Conservation (phyloP, 176 grass and related monocot species). For the Cenchrus purpureus region DNA sequence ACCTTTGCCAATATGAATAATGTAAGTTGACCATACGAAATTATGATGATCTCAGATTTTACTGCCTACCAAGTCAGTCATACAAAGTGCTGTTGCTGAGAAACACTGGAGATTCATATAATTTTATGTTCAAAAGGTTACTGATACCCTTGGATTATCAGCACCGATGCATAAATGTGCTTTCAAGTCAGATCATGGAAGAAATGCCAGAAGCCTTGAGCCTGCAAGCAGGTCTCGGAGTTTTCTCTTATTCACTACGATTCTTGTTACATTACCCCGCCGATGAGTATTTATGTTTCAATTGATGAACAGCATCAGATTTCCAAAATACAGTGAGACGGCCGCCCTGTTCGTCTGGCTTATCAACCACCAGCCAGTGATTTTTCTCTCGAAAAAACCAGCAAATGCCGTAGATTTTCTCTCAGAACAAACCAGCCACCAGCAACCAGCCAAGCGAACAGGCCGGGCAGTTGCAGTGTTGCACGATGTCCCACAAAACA, state of each 20-base stretch:
- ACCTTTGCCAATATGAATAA: constrained; percentile 26
- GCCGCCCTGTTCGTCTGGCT: no score
- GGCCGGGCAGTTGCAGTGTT: no score
- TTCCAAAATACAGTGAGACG: neutral
- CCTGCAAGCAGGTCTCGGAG: neutral
- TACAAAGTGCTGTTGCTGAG: neutral
- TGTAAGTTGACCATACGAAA: neutral
- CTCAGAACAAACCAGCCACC: no score
- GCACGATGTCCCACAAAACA: neutral
- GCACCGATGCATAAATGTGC: neutral
- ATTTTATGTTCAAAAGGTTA: neutral
- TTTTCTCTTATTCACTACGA: neutral
- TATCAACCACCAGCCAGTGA: neutral
- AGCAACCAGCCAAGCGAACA: no score
- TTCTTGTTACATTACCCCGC: constrained; percentile 4
- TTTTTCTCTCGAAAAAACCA: neutral
- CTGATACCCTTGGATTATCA: neutral
- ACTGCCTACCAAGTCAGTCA: neutral
- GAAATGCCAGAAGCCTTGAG: neutral
- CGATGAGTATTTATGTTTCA: neutral
- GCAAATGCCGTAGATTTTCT: neutral
- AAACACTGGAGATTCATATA: neutral
- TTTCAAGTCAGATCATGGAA: neutral
- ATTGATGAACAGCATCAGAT: neutral
- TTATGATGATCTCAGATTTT: neutral